Evolutionary conservation across 306 rosid species (phyloP), one percentile per base, ranked within the genome.

Genomic region (Purshia tridentata): DNA sequence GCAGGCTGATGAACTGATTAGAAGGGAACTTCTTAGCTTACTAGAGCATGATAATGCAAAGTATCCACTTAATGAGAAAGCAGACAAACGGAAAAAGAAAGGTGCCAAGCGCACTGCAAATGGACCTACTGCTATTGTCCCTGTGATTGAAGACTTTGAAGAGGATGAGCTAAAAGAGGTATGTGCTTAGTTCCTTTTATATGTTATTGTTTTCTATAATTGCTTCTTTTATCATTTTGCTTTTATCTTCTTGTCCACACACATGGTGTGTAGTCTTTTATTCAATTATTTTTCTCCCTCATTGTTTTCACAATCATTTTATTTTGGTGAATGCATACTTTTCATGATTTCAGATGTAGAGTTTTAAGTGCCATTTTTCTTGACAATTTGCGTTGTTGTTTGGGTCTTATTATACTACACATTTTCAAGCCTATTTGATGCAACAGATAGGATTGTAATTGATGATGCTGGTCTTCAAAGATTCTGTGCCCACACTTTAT

Each of bases 21-120:
- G 88, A 51, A 87, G 80, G 81, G 98, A 93, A 78, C 93, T 88
- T 70, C 81, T 90, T 64, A 65, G 80, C 39, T 72, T 93, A 80
- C 80, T 90, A 73, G 97, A 93, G 78, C 98, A 90, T 70, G 98
- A 93, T 77, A 93, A 87, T 82, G 93, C 89, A 16, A 93, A 88
- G 81, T 90, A 93, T 73, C 96, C 93, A 4, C 80, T 93, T 6
- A 88, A 91, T 65, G 96, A 87, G 73, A 85, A 78, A 77, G 75
- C 51, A 40, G 85, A 73, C 65, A 92, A 88, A 81, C 93, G 89
- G 83, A 93, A 80, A 81, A 93, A 81, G 87, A 93, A 84, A 79
- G 87, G 89, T 62, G 46, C 68, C 15, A 90, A 82, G 76, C 93
- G 89, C 56, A 70, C 78, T 67, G 84, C 87, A 61, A 82, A 82